Percentiles rank a stretch among this genome's conserved stretches.
Conservation (phyloP, 2,329 filamentous ascomycete species). For the Ophiostoma sp. region DNA sequence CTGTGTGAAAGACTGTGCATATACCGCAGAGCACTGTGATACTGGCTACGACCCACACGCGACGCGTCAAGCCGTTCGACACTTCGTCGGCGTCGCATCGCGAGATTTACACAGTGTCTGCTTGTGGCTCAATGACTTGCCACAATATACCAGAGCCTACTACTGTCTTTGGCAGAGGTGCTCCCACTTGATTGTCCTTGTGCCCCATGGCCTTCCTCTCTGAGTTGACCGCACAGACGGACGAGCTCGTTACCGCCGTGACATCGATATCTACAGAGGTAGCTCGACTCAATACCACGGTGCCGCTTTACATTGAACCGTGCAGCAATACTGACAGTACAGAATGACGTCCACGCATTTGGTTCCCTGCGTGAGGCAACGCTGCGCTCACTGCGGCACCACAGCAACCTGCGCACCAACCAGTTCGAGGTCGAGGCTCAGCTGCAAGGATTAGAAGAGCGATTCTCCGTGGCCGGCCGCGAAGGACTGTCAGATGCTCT, state of each 20-base stretch:
- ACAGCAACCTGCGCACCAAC: constrained; percentile 61
- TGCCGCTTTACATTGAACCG: no score
- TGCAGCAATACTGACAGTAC: constrained; percentile 1
- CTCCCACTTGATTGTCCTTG: neutral
- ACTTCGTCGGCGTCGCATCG: constrained; percentile 7
- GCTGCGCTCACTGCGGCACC: constrained; percentile 47
- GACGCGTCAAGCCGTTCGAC: constrained; percentile 21
- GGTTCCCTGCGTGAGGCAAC: constrained; percentile 44
- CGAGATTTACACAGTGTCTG: neutral
- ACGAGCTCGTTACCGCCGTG: constrained; percentile 64
- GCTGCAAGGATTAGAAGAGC: constrained; percentile 72
- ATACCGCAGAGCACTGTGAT: constrained; percentile 9
- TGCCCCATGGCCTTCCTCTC: constrained; percentile 65
- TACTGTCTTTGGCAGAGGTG: neutral
- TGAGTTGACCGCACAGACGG: constrained; percentile 57
- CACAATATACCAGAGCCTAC: neutral
- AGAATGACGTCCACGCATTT: constrained; percentile 37
- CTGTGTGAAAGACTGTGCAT: neutral
- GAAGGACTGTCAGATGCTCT: constrained; percentile 73
- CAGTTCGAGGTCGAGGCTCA: constrained; percentile 65
- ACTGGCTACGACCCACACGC: constrained; percentile 11
- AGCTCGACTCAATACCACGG: neutral
- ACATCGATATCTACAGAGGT: constrained; percentile 43
- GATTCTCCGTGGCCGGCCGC: constrained; percentile 72
- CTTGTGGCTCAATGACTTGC: neutral